Evolutionary conservation across 2,329 filamentous ascomycete species (phyloP), one percentile per base, ranked within the genome.

Genomic region (Cladobotryum protrusum): DNA sequence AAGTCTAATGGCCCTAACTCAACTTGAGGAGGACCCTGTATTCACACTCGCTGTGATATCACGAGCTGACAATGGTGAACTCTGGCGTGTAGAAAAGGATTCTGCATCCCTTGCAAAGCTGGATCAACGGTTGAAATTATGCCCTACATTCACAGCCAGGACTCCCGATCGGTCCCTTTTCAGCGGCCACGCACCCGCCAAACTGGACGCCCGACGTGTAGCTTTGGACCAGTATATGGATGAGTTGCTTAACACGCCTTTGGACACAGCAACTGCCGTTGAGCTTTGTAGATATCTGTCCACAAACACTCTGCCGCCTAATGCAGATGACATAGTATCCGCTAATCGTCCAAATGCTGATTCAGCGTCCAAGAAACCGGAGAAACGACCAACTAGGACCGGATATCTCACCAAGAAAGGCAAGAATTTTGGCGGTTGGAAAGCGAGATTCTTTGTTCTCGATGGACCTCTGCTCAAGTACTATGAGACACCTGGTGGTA

Each of bases 351-450:
- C 43, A 32, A 50, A 46, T 18, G 39, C 39, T n/a, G 48, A 50
- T 15, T 24, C 35, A 13, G 32, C 39, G 12, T 61, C 60, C 3
- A 71, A 73, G 3, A 80, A 82, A 0, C 75, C 81, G 5, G 81
- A 85, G 59, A 82, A 83, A 3, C 81, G 83, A 44, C 82, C 86
- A 8, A 77, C 84, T 52, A 89, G 89, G 62, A 91, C 85, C 63
- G 93, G 93, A 8, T 99, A 97, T 67, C 73, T 99, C 45, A 97
- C 93, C 2, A 99, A 99, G 72, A 82, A 88, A 58, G 93, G 93
- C 44, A 99, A 99, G 75, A 97, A 97, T 62, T 99, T 99, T 70
- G 93, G 93, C 46, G 93, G 93, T 44, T 99, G 93, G 93, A 99
- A 99, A 69, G 91, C 90, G 11, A 72, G 81, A 33, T 83, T 81